Evolutionary conservation across 345 rosid species (phyloP), one percentile per base, ranked within the genome.

Genomic region (Pelargonium nanum): DNA sequence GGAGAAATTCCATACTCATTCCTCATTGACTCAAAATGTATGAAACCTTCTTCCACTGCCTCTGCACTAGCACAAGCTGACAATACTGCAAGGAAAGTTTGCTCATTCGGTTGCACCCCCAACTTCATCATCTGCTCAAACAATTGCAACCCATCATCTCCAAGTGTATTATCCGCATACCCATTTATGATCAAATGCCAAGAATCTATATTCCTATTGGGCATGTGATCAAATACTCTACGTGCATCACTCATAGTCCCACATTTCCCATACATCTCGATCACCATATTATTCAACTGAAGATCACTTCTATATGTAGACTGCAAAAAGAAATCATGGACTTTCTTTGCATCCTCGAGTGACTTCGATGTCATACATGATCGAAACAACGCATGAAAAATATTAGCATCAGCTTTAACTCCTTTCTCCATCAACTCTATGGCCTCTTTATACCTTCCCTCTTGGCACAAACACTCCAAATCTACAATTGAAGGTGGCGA

Each of bases 141-240:
- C 64, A 76, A 34, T 67, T 70, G 72, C 72, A 76, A 58, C 5
- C 80, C 83, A 24, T 73, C 75, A 59, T 79, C 83, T 55, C 83
- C 80, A 32, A 76, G 53, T 56, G 69, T 72, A 53, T 76, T 79
- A 59, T 51, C 44, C 1, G 80, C 83, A 66, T 71, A 68, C 19
- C 78, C 80, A 55, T 68, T 68, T 28, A 79, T 73, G 78, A 76
- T 76, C 69, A 76, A 56, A 76, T 76, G 83, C 83, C 83, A 79
- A 0, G 81, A 54, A 65, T 74, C 78, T 45, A 79, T 79, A 52
- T 74, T 65, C 74, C 74, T 79, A 56, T 71, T 73, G 6, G 63
- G 65, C 83, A 79, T 68, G 45, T 79, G 81, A 68, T 76, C 73
- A 23, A 76, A 76, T 48, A 76, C 83, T 64, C 83, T 76, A 68